A percentile compares a stretch with the other conserved stretches of the same genome.
phyloP scores from a whole-genome alignment of 257 asterid genomes.

The Cinchona pubescens region DNA sequence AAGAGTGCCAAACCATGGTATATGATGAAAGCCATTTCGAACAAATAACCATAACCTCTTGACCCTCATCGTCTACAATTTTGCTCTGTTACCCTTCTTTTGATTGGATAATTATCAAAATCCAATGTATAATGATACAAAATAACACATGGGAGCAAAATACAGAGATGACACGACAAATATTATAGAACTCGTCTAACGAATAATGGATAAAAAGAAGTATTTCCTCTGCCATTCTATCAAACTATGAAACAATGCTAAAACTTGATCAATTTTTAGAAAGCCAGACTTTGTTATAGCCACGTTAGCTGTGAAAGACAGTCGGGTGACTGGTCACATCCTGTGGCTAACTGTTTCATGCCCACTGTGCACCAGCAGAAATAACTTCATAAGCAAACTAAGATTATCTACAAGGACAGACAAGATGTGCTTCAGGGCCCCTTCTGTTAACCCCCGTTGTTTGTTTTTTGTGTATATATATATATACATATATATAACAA shows the following conservation, averaged over 20 bases:
- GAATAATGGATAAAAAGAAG: not conserved
- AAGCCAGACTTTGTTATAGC: not conserved
- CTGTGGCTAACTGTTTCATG: not conserved
- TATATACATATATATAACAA: no score
- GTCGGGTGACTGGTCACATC: not conserved
- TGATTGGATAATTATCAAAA: not conserved
- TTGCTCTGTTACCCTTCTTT: not conserved
- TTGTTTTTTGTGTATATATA: no score
- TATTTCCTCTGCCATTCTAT: not conserved
- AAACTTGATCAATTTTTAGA: not conserved
- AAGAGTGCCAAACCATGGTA: not conserved
- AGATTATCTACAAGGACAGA: not conserved
- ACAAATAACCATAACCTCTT: not conserved
- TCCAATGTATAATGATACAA: not conserved
- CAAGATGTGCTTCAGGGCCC: slow-evolving; percentile 24
- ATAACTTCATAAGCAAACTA: not conserved
- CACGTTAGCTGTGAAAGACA: not conserved
- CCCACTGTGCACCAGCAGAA: not conserved
- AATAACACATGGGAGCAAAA: not conserved
- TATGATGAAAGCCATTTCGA: not conserved
- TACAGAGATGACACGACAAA: no score
- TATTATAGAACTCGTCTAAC: not conserved
- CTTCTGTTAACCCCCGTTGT: no score
- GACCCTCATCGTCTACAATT: not conserved
- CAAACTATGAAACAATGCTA: not conserved